These are phyloP conservation scores for Dalechampia spathulata DNA, from an alignment of 441 rosid species.

Conservation along the genomic window DNA sequence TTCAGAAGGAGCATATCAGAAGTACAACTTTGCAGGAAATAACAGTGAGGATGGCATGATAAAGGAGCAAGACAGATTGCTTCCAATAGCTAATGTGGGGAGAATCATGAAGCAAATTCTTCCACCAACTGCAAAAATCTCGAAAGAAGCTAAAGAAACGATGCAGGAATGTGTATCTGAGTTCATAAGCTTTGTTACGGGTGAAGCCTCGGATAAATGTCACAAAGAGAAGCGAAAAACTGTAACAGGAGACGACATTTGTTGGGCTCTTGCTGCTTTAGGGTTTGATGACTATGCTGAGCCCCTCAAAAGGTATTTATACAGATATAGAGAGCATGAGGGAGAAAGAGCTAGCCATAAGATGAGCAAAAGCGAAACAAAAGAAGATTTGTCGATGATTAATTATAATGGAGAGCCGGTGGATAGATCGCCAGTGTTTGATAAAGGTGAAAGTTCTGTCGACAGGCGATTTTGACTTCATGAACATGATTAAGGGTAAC, in stretches of 20 bases:
- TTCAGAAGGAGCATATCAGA: constrained; percentile 10
- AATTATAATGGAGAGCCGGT: too few species aligned
- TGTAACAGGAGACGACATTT: constrained; percentile 71
- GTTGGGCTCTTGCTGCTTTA: constrained; percentile 67
- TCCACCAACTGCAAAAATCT: constrained; percentile 67
- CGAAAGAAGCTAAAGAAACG: constrained; percentile 76
- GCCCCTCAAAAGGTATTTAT: constrained; percentile 48
- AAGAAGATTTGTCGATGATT: neutral
- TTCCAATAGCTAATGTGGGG: constrained; percentile 80
- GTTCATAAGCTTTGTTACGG: constrained; percentile 81
- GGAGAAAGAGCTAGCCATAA: constrained; percentile 46
- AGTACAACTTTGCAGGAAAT: constrained; percentile 22
- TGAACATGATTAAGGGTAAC: too few species aligned
- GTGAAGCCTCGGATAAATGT: constrained; percentile 73
- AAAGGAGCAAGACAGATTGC: constrained; percentile 68
- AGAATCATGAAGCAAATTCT: constrained; percentile 79
- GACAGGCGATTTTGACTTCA: too few species aligned
- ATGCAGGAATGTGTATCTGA: constrained; percentile 88
- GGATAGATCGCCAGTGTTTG: too few species aligned
- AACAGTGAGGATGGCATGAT: constrained; percentile 30
- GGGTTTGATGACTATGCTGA: constrained; percentile 75
- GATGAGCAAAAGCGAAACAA: constrained; percentile 10
- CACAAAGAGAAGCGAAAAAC: constrained; percentile 83
- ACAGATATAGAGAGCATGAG: constrained; percentile 50
- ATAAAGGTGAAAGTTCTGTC: too few species aligned